Percentiles rank a stretch among this genome's conserved stretches.
Conservation (phyloP, 169 alveolate species). For the Haemoproteus tartakovskyi region DNA sequence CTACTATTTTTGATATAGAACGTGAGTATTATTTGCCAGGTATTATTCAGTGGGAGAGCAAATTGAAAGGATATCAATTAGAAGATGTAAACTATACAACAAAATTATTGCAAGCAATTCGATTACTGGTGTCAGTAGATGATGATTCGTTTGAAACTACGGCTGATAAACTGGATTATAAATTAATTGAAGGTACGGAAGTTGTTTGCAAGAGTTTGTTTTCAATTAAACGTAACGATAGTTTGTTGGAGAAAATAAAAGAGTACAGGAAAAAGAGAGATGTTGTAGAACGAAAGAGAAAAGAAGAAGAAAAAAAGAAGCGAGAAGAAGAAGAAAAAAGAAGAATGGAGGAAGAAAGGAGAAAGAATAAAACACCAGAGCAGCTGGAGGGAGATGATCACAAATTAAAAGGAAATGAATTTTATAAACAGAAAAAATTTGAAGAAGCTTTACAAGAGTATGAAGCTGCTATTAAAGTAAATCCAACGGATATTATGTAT, state of each 20-base stretch:
- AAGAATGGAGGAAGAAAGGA: slow-evolving; percentile 52
- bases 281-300: too few species aligned
- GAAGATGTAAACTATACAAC: slow-evolving; percentile 44
- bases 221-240: too few species aligned
- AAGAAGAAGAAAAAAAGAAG: slow-evolving; percentile 48
- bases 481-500: slow-evolving; percentile 87
- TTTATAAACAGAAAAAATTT: slow-evolving; percentile 88
- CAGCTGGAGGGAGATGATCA: slow-evolving; percentile 73
- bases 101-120: too few species aligned
- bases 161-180: too few species aligned
- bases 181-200: too few species aligned
- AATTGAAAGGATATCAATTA: slow-evolving; percentile 35
- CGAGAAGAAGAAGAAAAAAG: slow-evolving; percentile 68
- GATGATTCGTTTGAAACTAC: slow-evolving; percentile 54
- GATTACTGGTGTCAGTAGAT: too few species aligned
- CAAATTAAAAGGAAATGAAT: slow-evolving; percentile 81
- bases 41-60: slow-evolving; percentile 66
- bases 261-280: slow-evolving; percentile 15
- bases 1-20: slow-evolving; percentile 38
- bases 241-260: slow-evolving; percentile 3
- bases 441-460: slow-evolving; percentile 92
- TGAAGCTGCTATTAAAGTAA: slow-evolving; percentile 89
- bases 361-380: slow-evolving; percentile 32
- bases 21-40: slow-evolving; percentile 12
- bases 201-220: too few species aligned